phyloP scores from a whole-genome alignment of 331 rosid genomes.

The Malus hybrid region DNA sequence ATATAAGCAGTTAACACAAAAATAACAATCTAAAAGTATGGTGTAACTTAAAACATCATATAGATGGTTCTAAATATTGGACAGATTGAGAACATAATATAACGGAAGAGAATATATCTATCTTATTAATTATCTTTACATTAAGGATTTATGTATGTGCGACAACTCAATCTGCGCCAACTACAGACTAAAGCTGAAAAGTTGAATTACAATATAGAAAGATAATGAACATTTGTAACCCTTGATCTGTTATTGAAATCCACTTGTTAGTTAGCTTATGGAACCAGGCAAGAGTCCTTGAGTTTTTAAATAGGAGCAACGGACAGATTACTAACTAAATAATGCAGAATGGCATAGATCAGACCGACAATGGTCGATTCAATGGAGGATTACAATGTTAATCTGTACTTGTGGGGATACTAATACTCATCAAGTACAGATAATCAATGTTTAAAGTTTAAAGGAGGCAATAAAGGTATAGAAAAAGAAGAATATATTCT shows the following conservation, averaged over 20 bases:
- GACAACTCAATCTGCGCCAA: not conserved
- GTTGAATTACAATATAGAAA: not conserved
- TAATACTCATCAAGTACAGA: slow-evolving; percentile 27
- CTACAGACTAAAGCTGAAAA: not conserved
- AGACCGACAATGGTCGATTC: not conserved
- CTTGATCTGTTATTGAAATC: not conserved
- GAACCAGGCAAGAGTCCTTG: not conserved
- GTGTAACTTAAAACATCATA: not conserved
- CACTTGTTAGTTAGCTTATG: not conserved
- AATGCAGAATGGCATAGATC: not conserved
- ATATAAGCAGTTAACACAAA: not conserved
- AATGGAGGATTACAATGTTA: slow-evolving; percentile 1
- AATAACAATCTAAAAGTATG: not conserved
- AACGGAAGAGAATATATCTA: not conserved
- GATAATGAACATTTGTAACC: not conserved
- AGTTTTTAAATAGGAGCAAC: not conserved
- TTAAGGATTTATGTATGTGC: not conserved
- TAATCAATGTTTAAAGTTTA: slow-evolving; percentile 21
- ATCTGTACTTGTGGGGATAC: not conserved
- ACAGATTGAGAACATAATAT: too few species aligned
- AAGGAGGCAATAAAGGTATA: not conserved
- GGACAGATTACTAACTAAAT: not conserved
- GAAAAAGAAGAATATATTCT: slow-evolving; percentile 29
- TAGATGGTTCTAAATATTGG: not conserved
- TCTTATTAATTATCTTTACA: not conserved